phyloP scores from a whole-genome alignment of 2,329 filamentous ascomycete species.

The Fonsecaea pugnacius region DNA sequence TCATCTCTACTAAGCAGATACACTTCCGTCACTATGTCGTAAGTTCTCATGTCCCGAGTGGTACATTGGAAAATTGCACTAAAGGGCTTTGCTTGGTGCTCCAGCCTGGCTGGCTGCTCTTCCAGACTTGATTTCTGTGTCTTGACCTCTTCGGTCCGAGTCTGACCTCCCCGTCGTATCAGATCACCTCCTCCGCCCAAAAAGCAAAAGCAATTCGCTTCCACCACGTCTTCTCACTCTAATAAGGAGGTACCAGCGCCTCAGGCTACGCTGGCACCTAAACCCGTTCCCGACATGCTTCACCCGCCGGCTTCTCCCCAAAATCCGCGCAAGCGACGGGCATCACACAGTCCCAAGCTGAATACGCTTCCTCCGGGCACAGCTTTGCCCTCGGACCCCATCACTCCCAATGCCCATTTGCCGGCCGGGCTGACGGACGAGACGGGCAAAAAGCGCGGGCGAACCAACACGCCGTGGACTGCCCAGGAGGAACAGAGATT shows the following conservation, averaged over 20 bases:
- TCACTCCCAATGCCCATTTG: conserved; percentile 27
- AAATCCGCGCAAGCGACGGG: conserved; percentile 52
- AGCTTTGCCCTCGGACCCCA: conserved; percentile 13
- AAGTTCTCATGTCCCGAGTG: conserved; percentile 28
- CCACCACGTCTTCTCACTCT: conserved; percentile 25
- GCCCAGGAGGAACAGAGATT: conserved; percentile 88
- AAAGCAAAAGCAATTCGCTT: conserved; percentile 25
- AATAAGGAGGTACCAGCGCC: conserved; percentile 27
- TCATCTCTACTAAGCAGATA: conserved; percentile 30
- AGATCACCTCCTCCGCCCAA: conserved; percentile 31
- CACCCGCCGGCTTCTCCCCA: conserved; percentile 25
- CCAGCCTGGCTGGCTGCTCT: neutral
- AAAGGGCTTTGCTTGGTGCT: conserved; percentile 7
- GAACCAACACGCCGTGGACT: conserved; percentile 99
- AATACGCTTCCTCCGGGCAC: conserved; percentile 34
- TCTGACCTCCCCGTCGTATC: conserved; percentile 18
- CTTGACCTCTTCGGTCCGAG: neutral
- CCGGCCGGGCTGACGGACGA: conserved; percentile 32
- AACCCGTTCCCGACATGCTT: conserved; percentile 28
- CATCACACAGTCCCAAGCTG: conserved; percentile 42
- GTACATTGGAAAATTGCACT: conserved; percentile 28
- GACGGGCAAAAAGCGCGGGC: conserved; percentile 73
- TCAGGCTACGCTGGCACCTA: conserved; percentile 31
- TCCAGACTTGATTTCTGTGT: conserved; percentile 1
- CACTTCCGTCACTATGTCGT: conserved; percentile 34